Evolutionary conservation across 495 filamentous ascomycete species (phyloP), one percentile per base, ranked within the genome.

Genomic region (Aeminium ludgeri): DNA sequence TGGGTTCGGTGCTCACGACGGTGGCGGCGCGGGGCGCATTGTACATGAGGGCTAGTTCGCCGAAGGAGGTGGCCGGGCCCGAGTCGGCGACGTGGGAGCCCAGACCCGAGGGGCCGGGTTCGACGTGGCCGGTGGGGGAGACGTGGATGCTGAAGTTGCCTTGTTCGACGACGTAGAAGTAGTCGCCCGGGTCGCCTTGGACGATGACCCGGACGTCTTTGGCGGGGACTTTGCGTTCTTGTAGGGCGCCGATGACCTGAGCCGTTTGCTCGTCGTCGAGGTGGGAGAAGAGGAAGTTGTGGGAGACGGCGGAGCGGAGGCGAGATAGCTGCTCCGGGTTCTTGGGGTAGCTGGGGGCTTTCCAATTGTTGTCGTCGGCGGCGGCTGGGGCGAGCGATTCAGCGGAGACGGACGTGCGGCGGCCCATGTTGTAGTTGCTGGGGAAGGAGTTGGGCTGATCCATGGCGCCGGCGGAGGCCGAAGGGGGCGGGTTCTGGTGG

Each of bases 21-120:
- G 89, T 96, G 2, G 89, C 89, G n/a, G 91, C 91, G 52, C 89
- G 80, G 3, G 91, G 89, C 12, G 89, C 85, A 53, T 95, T 95
- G 63, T 97, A 97, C 89, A 97, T 96, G 52, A 97, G 67, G 17
- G 89, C 89, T 37, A 97, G 66, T 62, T 97, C 89, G 46, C 89
- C 89, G 63, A 97, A 97, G n/a, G 83, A 91, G 39, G 86, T 85
- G 20, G 91, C 91, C 2, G 86, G 74, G 29, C 80, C 80, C 40
- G 86, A 87, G 30, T 63, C 72, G 52, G 70, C 72, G n/a, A 96
- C 86, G 49, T 81, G 82, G 40, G 69, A 68, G 23, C 89, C 89
- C 66, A 94, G 72, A 5, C 87, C 89, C 43, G 86, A 74, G 1
- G 74, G 66, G 4, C 91, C 91, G 0, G 86, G 70, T 52, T 89